Percentiles rank a stretch among this genome's conserved stretches.
Evolutionary conservation across 1,284 basidiomycete genomes (phyloP).

Genomic region (Cryptococcus sp.): DNA sequence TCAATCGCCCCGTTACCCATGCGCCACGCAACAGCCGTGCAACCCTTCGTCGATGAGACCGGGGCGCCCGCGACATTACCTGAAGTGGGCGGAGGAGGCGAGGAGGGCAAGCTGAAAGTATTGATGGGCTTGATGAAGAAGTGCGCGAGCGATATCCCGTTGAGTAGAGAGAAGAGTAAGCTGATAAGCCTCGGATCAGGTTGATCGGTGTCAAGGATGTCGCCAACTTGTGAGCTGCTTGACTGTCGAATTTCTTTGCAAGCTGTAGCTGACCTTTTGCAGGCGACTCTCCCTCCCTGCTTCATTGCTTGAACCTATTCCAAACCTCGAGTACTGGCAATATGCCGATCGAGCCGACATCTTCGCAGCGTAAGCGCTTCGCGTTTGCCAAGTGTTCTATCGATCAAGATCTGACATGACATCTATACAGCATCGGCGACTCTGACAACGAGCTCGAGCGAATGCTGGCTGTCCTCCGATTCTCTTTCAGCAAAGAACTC

Average conservation of each 20-base stretch:
- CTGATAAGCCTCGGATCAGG: slow-evolving; percentile 17
- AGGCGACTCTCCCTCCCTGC: slow-evolving; percentile 88
- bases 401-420: slow-evolving; percentile 1
- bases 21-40: slow-evolving; percentile 22
- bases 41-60: slow-evolving; percentile 47
- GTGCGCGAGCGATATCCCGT: slow-evolving; percentile 52
- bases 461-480: slow-evolving; percentile 87
- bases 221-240: slow-evolving; percentile 72
- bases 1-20: neutral
- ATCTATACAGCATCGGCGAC: slow-evolving; percentile 69
- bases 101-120: slow-evolving; percentile 88
- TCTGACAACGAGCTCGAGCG: slow-evolving; percentile 86
- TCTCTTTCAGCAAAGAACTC: slow-evolving; percentile 90
- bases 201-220: slow-evolving; percentile 77
- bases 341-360: slow-evolving; percentile 92
- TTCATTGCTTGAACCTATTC: slow-evolving; percentile 84
- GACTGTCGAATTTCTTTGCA: slow-evolving; percentile 1
- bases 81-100: slow-evolving; percentile 70
- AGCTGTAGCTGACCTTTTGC: slow-evolving; percentile 5
- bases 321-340: slow-evolving; percentile 94
- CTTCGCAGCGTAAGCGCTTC: slow-evolving; percentile 73
- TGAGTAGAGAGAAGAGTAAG: neutral
- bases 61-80: slow-evolving; percentile 64
- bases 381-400: neutral
- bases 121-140: slow-evolving; percentile 83